Evolutionary conservation across 1,284 basidiomycete genomes (phyloP).

Genomic region (Sphagnurus paluster): DNA sequence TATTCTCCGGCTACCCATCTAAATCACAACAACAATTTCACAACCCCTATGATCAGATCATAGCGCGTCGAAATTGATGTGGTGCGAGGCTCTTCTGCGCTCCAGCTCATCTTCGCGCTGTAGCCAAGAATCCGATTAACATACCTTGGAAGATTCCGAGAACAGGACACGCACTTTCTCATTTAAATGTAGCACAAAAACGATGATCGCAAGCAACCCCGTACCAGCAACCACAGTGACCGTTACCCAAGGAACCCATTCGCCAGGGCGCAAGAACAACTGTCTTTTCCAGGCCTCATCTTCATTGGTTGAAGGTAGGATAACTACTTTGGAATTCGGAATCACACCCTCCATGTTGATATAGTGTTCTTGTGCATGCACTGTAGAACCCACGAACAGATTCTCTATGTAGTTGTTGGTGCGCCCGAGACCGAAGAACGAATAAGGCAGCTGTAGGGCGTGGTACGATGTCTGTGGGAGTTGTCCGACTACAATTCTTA

Average conservation of each 20-base stretch:
- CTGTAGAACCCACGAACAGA: slow-evolving; percentile 87
- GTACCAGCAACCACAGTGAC: slow-evolving; percentile 81
- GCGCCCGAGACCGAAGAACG: slow-evolving; percentile 95
- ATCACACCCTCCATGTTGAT: slow-evolving; percentile 96
- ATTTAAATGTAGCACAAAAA: slow-evolving; percentile 85
- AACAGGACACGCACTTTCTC: slow-evolving; percentile 72
- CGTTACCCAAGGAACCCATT: slow-evolving; percentile 98
- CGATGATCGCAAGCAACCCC: slow-evolving; percentile 75
- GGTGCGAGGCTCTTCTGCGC: slow-evolving; percentile 82
- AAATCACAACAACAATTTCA: neutral
- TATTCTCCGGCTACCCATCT: neutral
- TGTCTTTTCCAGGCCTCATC: slow-evolving; percentile 81
- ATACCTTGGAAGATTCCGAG: slow-evolving; percentile 1
- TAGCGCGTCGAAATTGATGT: slow-evolving; percentile 96
- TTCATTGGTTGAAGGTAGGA: slow-evolving; percentile 72
- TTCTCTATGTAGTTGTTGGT: slow-evolving; percentile 99
- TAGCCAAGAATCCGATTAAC: slow-evolving; percentile 6
- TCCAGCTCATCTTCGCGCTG: slow-evolving; percentile 93
- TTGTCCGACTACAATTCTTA: slow-evolving; percentile 69
- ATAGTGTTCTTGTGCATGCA: slow-evolving; percentile 68
- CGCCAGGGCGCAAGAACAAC: slow-evolving; percentile 90
- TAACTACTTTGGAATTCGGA: slow-evolving; percentile 96
- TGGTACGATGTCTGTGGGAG: slow-evolving; percentile 92
- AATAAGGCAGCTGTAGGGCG: slow-evolving; percentile 86
- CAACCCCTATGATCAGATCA: slow-evolving; percentile 32